phyloP scores from a whole-genome alignment of 176 grass and related monocot species.

The Panicum miliaceum region DNA sequence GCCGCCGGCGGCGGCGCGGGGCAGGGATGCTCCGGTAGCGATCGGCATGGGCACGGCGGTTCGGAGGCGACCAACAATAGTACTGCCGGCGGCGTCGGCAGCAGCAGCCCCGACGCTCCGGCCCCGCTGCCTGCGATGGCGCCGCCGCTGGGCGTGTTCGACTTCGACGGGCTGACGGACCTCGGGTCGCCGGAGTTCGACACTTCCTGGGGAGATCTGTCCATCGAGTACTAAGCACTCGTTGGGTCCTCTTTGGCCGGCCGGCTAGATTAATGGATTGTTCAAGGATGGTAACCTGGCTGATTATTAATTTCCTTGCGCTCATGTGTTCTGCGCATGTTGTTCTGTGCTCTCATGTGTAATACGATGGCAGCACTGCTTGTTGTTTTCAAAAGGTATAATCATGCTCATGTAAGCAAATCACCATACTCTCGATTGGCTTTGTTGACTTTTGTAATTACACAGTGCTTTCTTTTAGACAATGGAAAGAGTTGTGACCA shows the following conservation, averaged over 20 bases:
- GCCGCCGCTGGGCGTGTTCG: conserved; percentile 34
- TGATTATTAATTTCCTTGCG: background rate
- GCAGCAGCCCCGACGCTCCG: background rate
- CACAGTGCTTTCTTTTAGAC: background rate
- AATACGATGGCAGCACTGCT: background rate
- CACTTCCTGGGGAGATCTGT: conserved; percentile 38
- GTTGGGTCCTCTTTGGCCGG: background rate
- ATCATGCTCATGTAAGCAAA: conserved; percentile 4
- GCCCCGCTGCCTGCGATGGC: background rate
- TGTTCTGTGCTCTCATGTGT: background rate
- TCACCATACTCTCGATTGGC: background rate
- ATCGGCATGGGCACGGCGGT: background rate
- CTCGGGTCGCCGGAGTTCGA: conserved; percentile 61
- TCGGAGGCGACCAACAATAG: background rate
- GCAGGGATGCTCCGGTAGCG: conserved; percentile 1
- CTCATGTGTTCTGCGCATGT: background rate
- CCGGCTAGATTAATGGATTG: background rate
- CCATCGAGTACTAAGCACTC: conserved; percentile 3
- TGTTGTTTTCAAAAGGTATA: background rate
- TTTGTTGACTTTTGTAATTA: background rate
- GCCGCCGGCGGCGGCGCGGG: background rate
- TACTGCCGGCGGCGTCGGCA: background rate
- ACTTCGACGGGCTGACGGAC: conserved; percentile 50
- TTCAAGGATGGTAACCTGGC: background rate
- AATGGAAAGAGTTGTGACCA: background rate